phyloP scores from a whole-genome alignment of 768 basidiomycete genomes.

The Terana coerulea region DNA sequence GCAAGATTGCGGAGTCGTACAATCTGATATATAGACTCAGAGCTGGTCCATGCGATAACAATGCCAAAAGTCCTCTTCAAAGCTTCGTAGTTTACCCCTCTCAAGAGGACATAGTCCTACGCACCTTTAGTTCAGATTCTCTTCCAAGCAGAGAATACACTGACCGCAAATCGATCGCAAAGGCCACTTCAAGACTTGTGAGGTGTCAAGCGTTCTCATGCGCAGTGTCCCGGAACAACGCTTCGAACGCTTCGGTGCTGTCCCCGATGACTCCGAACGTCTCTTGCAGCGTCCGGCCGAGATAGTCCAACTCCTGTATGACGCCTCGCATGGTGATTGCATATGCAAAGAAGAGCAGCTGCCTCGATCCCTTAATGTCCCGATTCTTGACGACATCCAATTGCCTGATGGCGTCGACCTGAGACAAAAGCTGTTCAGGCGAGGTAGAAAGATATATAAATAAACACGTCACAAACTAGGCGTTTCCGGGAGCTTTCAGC shows the following conservation, averaged over 20 bases:
- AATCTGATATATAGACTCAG: too few species aligned
- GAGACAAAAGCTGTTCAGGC: not conserved
- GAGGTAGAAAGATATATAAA: not conserved
- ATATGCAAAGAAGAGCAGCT: constrained; percentile 92
- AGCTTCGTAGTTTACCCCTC: too few species aligned
- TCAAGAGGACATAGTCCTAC: too few species aligned
- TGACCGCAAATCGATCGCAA: too few species aligned
- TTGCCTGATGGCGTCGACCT: constrained; percentile 80
- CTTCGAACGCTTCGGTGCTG: constrained; percentile 77
- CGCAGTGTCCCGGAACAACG: constrained; percentile 46
- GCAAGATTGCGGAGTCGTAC: too few species aligned
- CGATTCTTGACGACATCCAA: constrained; percentile 88
- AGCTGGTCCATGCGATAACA: too few species aligned
- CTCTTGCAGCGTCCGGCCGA: constrained; percentile 79
- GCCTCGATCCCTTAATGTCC: constrained; percentile 75
- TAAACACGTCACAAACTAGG: constrained; percentile 47
- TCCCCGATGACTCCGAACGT: constrained; percentile 93
- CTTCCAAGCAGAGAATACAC: too few species aligned
- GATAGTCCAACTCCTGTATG: constrained; percentile 79
- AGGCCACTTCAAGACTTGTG: too few species aligned
- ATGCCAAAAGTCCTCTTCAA: too few species aligned
- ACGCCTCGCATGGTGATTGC: constrained; percentile 93
- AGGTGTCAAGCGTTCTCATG: too few species aligned
- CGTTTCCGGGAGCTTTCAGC: constrained; percentile 81
- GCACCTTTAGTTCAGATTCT: too few species aligned